Base-by-base conservation (phyloP, 192 early-diverging fungal genomes). In the Linnemannia zychae region DNA sequence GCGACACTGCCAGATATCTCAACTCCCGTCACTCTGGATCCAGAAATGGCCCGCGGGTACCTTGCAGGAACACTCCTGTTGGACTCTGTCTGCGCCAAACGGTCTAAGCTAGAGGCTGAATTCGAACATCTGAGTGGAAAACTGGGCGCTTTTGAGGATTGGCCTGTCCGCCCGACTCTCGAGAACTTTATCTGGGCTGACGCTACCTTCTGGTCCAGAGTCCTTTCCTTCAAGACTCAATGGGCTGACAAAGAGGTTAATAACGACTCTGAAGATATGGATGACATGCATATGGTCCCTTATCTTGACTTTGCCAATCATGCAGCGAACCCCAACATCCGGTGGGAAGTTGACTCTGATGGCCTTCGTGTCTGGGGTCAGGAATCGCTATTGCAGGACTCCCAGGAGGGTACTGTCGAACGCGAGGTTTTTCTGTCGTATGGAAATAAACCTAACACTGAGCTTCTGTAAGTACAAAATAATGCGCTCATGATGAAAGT, bases 241-340 rank as follows among this genome's bases (percentile, higher is more conserved):
- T 57, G 80, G 60, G 78, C 77, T 22, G 50, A 78, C 2, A 50
- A 69, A 31, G 65, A 79, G 4, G 36, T 20, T 67, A 36, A n/a
- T 0, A 12, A 34, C 4, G 52, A 47, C 15, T 38, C 9, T 36
- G 49, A 74, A 0, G 6, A 24, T 17, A 3, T 24, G 0, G 85
- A 81, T 67, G 92, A 94, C 71, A 84, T 88, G 52, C 90, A 90
- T 53, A 71, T 95, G 81, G 90, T 95, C 12, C 95, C 95, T 15
- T 89, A 92, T 20, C 84, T 95, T 52, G 95, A 95, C 84, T 93
- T 95, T 84, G 93, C 92, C 36, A 95, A 95, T 74, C 95, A 95
- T 80, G 88, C 92, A 0, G 33, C 78, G 6, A 47, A 60, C 7
- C 88, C 92, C 15, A 90, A 89, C 37, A 86, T 93, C 18, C 87